phyloP scores from a whole-genome alignment of 306 rosid genomes.

The Betula pendula region DNA sequence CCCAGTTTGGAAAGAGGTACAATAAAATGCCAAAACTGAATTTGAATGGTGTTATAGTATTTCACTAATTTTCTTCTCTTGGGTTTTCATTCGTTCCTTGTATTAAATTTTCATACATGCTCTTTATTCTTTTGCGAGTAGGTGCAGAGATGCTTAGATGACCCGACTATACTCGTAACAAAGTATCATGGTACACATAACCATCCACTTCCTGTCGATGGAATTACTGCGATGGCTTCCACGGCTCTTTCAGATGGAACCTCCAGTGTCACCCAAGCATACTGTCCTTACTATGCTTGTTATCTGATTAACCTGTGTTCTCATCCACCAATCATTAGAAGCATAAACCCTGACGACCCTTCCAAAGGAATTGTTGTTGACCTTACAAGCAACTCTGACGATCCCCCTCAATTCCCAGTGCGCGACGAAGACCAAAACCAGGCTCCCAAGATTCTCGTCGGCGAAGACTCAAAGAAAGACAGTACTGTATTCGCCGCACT shows the following conservation, averaged over 20 bases:
- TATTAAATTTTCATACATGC: too few species aligned
- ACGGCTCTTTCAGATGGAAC: constrained; percentile 38
- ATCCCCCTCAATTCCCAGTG: constrained; percentile 17
- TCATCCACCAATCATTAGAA: constrained; percentile 29
- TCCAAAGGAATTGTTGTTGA: constrained; percentile 66
- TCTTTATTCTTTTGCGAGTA: constrained; percentile 17
- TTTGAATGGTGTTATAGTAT: constrained; percentile 28
- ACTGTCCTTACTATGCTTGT: constrained; percentile 22
- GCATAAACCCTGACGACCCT: constrained; percentile 51
- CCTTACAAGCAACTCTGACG: constrained; percentile 42
- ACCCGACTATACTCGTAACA: constrained; percentile 88
- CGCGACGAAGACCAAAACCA: too few species aligned
- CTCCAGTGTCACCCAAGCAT: constrained; percentile 37
- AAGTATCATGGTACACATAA: constrained; percentile 93
- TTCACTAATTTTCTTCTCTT: neutral
- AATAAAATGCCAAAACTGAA: too few species aligned
- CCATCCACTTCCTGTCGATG: constrained; percentile 92
- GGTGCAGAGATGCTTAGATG: constrained; percentile 97
- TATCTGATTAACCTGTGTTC: neutral
- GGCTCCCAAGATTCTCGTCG: too few species aligned
- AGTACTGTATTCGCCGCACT: too few species aligned
- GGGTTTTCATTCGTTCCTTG: neutral
- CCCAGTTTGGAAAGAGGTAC: constrained; percentile 62
- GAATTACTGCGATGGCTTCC: constrained; percentile 84
- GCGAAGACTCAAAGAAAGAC: too few species aligned